Evolutionary conservation across 257 asterid genomes (phyloP), one percentile per base, ranked within the genome.

Genomic region (Leptodermis oblonga): DNA sequence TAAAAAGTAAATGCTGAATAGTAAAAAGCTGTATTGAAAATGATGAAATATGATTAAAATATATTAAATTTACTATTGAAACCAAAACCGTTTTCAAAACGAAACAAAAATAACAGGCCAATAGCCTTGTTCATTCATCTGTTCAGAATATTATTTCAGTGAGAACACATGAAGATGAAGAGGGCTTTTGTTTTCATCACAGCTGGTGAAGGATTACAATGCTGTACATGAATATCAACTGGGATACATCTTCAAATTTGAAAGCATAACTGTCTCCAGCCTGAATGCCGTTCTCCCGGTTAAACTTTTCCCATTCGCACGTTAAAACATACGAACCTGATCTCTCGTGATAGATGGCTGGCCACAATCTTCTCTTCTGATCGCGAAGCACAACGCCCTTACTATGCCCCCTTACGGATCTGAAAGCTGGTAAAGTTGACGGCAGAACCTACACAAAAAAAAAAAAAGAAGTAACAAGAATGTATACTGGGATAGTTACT

Each of bases 371-470:
- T 52, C 67, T 41, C 25, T 36, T 62, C 30, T 46, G 69, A 66
- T 70, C 82, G 61, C 43, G 49, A 39, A 78, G 74, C 54, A 42
- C 22, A 23, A 54, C 48, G 14, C 60, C 4, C 52, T 12, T 30
- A 37, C 62, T 55, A 17, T 54, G 54, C 30, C 33, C 41, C 64
- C 55, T 56, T 3, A 22, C 30, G 17, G 12, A 11, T 63, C 41
- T 1, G 26, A 67, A 52, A 1, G 46, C 51, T 12, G 79, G 77
- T 67, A 61, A 64, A 26, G 25, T 17, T 8, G 36, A 33, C 22
- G 76, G 68, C 55, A 74, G 65, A 23, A 51, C 48, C 82, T 78
- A 46, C 66, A 70, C 54, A 78, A 52, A n/a, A n/a, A n/a, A 37
- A 43, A 13, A 42, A 36, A 28, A 25, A 41, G 18, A 14, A 15